These are phyloP conservation scores for Talaromyces sp. DNA, from an alignment of 2,329 filamentous ascomycete species.

Conservation along the genomic window DNA sequence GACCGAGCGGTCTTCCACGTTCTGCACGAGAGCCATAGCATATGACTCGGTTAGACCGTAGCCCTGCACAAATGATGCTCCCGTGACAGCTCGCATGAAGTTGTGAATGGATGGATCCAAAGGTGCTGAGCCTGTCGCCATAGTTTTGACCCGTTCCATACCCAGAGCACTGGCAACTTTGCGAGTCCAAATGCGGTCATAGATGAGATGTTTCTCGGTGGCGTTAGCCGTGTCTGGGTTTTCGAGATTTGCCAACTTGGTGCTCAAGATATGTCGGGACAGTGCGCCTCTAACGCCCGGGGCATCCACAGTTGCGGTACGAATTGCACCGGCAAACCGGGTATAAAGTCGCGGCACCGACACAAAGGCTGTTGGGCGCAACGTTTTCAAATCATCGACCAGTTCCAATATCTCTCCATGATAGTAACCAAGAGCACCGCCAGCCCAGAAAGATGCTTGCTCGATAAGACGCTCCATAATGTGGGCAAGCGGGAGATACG, in stretches of 20 bases:
- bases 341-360: conserved; percentile 92
- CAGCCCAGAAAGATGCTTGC: conserved; percentile 68
- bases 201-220: conserved; percentile 54
- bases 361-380: conserved; percentile 77
- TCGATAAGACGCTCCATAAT: conserved; percentile 88
- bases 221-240: conserved; percentile 65
- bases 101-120: conserved; percentile 83
- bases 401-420: conserved; percentile 83
- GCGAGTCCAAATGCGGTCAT: conserved; percentile 75
- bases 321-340: conserved; percentile 80
- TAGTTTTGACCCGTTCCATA: conserved; percentile 65
- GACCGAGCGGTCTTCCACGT: conserved; percentile 64
- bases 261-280: conserved; percentile 72
- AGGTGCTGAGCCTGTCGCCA: conserved; percentile 87
- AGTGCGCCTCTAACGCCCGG: conserved; percentile 76
- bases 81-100: conserved; percentile 82
- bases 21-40: conserved; percentile 69
- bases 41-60: conserved; percentile 95
- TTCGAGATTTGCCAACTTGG: conserved; percentile 77
- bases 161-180: conserved; percentile 84
- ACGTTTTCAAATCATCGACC: conserved; percentile 84
- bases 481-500: conserved; percentile 90
- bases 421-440: conserved; percentile 82
- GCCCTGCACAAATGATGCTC: conserved; percentile 75
- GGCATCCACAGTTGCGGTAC: conserved; percentile 72